Percentiles rank a stretch among this genome's conserved stretches.
phyloP scores from a whole-genome alignment of 106 monocot genomes.

The Xerophyta viscosa region DNA sequence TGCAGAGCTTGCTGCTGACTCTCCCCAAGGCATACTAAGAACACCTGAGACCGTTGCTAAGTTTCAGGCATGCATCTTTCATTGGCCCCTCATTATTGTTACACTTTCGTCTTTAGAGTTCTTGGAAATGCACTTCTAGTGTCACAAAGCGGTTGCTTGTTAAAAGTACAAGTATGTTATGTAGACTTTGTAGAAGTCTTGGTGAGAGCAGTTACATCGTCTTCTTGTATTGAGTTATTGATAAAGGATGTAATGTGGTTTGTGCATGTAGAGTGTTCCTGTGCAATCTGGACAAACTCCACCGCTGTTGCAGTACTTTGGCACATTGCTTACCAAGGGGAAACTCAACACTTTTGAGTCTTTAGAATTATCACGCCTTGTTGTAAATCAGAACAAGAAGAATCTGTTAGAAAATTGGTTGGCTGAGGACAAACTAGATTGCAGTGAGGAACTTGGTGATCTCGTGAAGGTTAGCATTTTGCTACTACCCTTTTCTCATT shows the following conservation, averaged over 20 bases:
- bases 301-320: conserved; percentile 93
- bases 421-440: conserved; percentile 98
- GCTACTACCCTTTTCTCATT: too few relatives aligned
- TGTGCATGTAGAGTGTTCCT: too few relatives aligned
- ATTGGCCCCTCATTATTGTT: too few relatives aligned
- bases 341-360: conserved; percentile 96
- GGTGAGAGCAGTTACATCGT: too few relatives aligned
- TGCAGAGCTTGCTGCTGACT: conserved; percentile 97
- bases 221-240: too few relatives aligned
- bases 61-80: conserved; percentile 70
- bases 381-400: conserved; percentile 99
- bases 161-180: too few relatives aligned
- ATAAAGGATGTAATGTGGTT: too few relatives aligned
- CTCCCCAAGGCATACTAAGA: conserved; percentile 88
- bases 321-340: conserved; percentile 86
- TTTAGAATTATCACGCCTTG: conserved; percentile 90
- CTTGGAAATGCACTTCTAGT: too few relatives aligned
- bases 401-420: conserved; percentile 97
- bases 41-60: conserved; percentile 96
- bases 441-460: conserved; percentile 98
- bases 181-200: too few relatives aligned
- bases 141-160: too few relatives aligned
- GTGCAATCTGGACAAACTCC: conserved; percentile 97
- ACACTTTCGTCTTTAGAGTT: too few relatives aligned
- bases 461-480: conserved; percentile 73